Evolutionary conservation across 331 rosid species (phyloP).

Genomic region (Prunus yedoensis): DNA sequence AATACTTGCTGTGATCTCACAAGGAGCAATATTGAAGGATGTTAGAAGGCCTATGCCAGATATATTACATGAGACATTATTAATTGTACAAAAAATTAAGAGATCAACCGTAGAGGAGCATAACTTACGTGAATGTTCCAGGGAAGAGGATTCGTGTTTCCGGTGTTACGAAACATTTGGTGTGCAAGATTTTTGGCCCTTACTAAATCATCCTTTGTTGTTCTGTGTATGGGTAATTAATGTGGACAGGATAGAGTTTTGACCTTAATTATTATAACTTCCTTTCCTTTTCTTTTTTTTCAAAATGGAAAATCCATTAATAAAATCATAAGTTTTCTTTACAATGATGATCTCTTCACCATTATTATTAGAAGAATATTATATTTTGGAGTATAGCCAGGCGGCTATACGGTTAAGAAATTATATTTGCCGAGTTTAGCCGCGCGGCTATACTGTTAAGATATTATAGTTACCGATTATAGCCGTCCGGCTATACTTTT

Average conservation of each 20-base stretch:
- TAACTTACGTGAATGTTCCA: neutral
- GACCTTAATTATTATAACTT: neutral
- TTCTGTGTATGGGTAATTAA: conserved; percentile 6
- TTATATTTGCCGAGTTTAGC: no score
- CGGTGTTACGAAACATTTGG: neutral
- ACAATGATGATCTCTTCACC: no score
- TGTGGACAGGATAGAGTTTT: no score
- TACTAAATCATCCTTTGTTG: neutral
- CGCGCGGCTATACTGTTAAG: no score
- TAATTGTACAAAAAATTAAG: no score
- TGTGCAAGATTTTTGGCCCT: neutral
- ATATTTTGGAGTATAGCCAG: no score
- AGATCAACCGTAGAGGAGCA: no score
- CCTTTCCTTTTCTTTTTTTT: neutral
- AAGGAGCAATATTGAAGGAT: neutral
- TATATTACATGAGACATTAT: neutral
- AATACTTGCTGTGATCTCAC: neutral
- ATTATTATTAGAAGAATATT: no score
- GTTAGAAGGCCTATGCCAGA: neutral
- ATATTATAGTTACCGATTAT: no score
- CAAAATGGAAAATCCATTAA: neutral
- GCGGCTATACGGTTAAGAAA: no score
- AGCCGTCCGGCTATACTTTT: no score
- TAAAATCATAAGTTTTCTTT: no score
- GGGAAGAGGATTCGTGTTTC: neutral